Evolutionary conservation across 371 early-diverging fungal genomes (phyloP).

Genomic region (Apophysomyces trapeziformis): DNA sequence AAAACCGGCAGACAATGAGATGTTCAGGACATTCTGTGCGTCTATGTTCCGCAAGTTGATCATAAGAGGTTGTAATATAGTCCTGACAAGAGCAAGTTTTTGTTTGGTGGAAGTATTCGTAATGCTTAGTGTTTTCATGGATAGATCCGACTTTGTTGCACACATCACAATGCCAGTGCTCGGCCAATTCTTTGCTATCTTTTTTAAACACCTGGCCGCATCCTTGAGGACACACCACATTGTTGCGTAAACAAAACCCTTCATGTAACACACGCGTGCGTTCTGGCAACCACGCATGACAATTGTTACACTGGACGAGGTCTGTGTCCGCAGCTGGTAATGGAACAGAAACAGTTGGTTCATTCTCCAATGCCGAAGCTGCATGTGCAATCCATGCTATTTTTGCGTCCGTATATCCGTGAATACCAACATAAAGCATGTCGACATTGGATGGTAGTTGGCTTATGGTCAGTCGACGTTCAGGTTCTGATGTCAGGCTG

Average conservation of each 20-base stretch:
- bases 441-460: not conserved
- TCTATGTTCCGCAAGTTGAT: slow-evolving; percentile 70
- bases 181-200: slow-evolving; percentile 56
- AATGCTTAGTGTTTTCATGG: slow-evolving; percentile 67
- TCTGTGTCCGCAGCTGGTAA: slow-evolving; percentile 40
- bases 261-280: slow-evolving; percentile 68
- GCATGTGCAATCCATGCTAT: slow-evolving; percentile 34
- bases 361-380: slow-evolving; percentile 13
- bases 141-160: slow-evolving; percentile 65
- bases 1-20: slow-evolving; percentile 83
- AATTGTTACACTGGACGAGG: slow-evolving; percentile 70
- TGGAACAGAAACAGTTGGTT: no score
- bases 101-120: slow-evolving; percentile 62
- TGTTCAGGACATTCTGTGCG: slow-evolving; percentile 71
- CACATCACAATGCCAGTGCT: slow-evolving; percentile 85
- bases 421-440: slow-evolving; percentile 44
- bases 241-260: slow-evolving; percentile 82
- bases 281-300: slow-evolving; percentile 70
- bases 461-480: slow-evolving; percentile 23
- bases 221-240: slow-evolving; percentile 62
- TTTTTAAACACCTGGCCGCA: slow-evolving; percentile 76
- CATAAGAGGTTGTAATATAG: slow-evolving; percentile 40
- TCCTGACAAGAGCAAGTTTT: slow-evolving; percentile 65
- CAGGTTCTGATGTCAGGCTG: slow-evolving; percentile 33
- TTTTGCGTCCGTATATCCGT: slow-evolving; percentile 31